These are phyloP conservation scores for Ganoderma meredithae DNA, from an alignment of 1,284 basidiomycete genomes.

Conservation along the genomic window DNA sequence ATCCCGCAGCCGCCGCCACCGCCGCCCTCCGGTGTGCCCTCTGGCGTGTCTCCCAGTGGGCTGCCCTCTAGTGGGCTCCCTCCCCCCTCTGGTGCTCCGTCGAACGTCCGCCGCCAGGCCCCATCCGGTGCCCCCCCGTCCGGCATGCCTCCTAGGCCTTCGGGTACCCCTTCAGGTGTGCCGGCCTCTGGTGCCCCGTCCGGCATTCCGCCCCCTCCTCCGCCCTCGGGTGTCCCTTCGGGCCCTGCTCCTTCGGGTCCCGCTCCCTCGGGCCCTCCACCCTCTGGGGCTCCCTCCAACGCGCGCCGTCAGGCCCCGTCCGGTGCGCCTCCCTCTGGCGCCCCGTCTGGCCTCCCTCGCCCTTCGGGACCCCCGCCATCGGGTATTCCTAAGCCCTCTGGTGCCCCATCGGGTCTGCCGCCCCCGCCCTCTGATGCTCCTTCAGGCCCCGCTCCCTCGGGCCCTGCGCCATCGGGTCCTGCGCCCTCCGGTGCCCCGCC, in stretches of 20 bases:
- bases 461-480: background rate
- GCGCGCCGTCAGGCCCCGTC: background rate
- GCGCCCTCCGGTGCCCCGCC: background rate
- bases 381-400: background rate
- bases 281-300: background rate
- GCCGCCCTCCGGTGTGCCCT: background rate
- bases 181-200: background rate
- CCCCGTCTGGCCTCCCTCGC: background rate
- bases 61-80: background rate
- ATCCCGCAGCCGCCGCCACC: background rate
- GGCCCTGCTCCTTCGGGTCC: background rate
- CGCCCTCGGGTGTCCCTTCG: background rate
- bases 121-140: background rate
- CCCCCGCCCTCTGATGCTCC: background rate
- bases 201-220: background rate
- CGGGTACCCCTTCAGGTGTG: background rate
- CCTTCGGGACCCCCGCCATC: background rate
- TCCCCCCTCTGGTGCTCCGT: background rate
- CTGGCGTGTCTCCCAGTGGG: background rate
- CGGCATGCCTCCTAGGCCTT: background rate
- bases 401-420: background rate
- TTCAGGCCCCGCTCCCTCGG: background rate
- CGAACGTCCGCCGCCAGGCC: background rate
- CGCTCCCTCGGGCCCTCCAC: background rate
- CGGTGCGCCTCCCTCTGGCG: background rate